Evolutionary conservation across 129 eudicot species (phyloP).

Genomic region (Saussurea involucrata): DNA sequence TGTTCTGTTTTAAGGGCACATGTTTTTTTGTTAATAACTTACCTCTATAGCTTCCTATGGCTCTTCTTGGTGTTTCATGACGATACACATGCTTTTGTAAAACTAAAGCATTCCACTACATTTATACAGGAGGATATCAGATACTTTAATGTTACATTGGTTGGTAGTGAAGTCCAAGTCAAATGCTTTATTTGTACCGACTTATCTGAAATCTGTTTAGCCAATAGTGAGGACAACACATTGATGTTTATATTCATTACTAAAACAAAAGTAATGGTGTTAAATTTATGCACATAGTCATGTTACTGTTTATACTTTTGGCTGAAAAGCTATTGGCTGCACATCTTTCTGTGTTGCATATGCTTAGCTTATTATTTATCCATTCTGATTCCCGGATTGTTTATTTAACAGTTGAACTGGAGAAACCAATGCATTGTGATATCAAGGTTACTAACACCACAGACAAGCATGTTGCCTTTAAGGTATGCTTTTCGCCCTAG

Average conservation of each 20-base stretch:
- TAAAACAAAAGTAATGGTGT: background rate
- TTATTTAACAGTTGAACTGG: constrained; percentile 71
- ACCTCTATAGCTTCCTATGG: background rate
- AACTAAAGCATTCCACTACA: background rate
- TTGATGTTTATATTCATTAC: constrained; percentile 7
- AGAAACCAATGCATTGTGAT: constrained; percentile 82
- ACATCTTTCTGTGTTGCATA: background rate
- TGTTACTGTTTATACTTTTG: background rate
- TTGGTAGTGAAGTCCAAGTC: background rate
- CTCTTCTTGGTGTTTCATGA: background rate
- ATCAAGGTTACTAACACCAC: constrained; percentile 74
- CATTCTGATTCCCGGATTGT: background rate
- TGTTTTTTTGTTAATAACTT: background rate
- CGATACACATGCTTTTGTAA: background rate
- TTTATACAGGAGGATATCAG: background rate
- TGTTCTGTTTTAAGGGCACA: background rate
- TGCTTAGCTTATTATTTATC: constrained; percentile 1
- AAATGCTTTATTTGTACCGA: constrained; percentile 1
- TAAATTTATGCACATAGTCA: background rate
- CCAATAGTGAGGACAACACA: background rate
- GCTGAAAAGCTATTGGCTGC: background rate
- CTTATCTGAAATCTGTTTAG: constrained; percentile 6
- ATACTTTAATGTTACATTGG: background rate
- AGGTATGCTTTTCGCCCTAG: constrained; percentile 39
- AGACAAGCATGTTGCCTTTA: constrained; percentile 79